Evolutionary conservation across 129 eudicot species (phyloP).

Genomic region (Kitagawia praeruptora): DNA sequence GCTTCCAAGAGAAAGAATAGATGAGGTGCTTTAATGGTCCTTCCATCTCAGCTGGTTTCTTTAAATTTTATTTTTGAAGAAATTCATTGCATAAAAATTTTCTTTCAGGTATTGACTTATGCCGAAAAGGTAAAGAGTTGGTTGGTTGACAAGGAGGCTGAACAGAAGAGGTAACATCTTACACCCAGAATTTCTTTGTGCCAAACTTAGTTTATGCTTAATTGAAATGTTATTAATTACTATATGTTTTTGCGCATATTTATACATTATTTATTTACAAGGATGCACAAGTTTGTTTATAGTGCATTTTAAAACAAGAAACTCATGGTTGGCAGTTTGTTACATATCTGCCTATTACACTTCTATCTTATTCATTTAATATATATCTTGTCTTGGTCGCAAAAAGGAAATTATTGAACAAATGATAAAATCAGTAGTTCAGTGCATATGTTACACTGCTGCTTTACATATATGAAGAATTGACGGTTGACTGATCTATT

Average conservation of each 20-base stretch:
- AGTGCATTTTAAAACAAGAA: not conserved
- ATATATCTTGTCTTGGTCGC: not conserved
- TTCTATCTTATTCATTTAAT: not conserved
- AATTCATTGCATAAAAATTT: not conserved
- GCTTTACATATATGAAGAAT: not conserved
- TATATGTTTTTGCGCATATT: not conserved
- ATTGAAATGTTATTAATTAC: not conserved
- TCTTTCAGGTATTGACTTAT: constrained; percentile 46
- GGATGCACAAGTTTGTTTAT: not conserved
- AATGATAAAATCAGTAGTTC: not conserved
- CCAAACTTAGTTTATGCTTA: not conserved
- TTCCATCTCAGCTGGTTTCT: not conserved
- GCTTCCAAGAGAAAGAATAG: constrained; percentile 71
- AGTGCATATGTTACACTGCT: not conserved
- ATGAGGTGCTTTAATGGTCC: constrained; percentile 44
- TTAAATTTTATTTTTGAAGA: not conserved
- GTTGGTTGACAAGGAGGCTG: constrained; percentile 86
- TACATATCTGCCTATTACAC: not conserved
- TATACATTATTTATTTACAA: not conserved
- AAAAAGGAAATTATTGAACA: not conserved
- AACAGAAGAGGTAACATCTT: constrained; percentile 62
- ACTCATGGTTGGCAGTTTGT: not conserved
- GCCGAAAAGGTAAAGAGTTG: constrained; percentile 69
- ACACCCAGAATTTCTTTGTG: not conserved
- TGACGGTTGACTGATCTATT: not conserved